Base-by-base conservation (phyloP, 495 filamentous ascomycete species). In the Amniculicola lignicola region DNA sequence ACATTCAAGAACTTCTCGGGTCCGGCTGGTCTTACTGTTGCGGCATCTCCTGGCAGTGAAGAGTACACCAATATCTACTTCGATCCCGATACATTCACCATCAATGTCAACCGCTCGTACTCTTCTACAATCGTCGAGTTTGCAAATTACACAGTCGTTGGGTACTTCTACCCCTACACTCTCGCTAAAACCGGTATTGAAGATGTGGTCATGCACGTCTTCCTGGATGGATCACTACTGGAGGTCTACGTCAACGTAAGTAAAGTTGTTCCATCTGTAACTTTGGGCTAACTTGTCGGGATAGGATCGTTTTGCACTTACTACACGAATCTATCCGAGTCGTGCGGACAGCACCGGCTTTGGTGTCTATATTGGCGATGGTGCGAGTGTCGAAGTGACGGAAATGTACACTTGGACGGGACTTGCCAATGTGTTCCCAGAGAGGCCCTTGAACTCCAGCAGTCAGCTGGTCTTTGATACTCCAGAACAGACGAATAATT, bases 11-110 rank as follows among this genome's bases (percentile, higher is more conserved):
- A 61, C 51, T 47, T 61, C 31, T 55, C 49, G 4, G 69, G 66
- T 27, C 28, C 64, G 2, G 57, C 47, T 21, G 68, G 70, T 22
- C 33, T 72, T 24, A 60, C 55, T 3, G 29, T 72, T 22, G 70
- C 57, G 11, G 65, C 65, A 9, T 69, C 68, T 9, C 65, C 67
- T 9, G 61, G 64, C 12, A 61, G 68, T 31, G 60, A 62, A 18
- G 70, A 72, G 51, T 70, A 68, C 43, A 72, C 69, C n/a, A 56
- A 49, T 6, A 69, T 72, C 35, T 64, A 60, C 28, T 72, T 62
- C 57, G 54, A 68, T 44, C 67, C 69, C 2, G 47, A 41, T 14
- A 71, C 63, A 31, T 36, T 61, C 57, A 72, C 69, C 36, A 52
- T 72, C 53, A 59, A 63, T 43, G 65, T 71, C 25, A 66, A 71